These are phyloP conservation scores for Cyathus pygmaeus DNA, from an alignment of 1,284 basidiomycete genomes.

Conservation along the genomic window DNA sequence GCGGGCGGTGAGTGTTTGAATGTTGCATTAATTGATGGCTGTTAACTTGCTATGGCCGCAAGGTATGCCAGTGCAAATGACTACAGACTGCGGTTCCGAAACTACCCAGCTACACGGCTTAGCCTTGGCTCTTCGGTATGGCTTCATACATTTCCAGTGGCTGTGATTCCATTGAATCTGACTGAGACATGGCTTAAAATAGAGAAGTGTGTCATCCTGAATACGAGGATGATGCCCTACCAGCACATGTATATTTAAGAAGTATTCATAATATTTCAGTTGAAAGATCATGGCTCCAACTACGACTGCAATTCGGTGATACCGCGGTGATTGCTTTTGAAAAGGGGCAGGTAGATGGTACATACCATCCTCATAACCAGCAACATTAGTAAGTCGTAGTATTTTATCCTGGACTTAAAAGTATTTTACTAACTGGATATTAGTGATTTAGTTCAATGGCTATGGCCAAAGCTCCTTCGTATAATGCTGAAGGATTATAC, in stretches of 20 bases:
- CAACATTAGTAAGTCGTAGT: conserved; percentile 26
- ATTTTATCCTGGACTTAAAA: not conserved
- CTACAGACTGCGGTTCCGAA: conserved; percentile 44
- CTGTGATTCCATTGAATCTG: not conserved
- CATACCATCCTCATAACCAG: conserved; percentile 26
- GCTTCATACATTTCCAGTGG: too few species aligned
- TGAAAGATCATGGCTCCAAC: conserved; percentile 36
- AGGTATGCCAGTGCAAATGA: conserved; percentile 42
- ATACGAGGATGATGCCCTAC: conserved; percentile 13
- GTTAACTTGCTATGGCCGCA: not conserved
- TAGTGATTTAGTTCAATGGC: conserved; percentile 37
- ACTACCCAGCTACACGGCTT: conserved; percentile 33
- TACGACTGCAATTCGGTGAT: conserved; percentile 36
- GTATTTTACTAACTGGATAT: not conserved
- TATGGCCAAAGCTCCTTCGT: conserved; percentile 38
- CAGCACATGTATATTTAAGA: conserved; percentile 31
- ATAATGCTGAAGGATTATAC: conserved; percentile 23
- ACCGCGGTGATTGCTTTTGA: conserved; percentile 26
- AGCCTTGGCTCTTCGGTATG: conserved; percentile 27
- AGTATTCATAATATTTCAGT: conserved; percentile 41
- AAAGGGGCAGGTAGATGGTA: conserved; percentile 19
- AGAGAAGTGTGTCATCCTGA: too few species aligned
- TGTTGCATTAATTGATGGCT: not conserved
- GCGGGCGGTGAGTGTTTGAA: conserved; percentile 27
- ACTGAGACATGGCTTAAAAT: too few species aligned